Percentiles rank a stretch among this genome's conserved stretches.
Conservation (phyloP, 2,329 filamentous ascomycete species). For the Trichoderma sp. region DNA sequence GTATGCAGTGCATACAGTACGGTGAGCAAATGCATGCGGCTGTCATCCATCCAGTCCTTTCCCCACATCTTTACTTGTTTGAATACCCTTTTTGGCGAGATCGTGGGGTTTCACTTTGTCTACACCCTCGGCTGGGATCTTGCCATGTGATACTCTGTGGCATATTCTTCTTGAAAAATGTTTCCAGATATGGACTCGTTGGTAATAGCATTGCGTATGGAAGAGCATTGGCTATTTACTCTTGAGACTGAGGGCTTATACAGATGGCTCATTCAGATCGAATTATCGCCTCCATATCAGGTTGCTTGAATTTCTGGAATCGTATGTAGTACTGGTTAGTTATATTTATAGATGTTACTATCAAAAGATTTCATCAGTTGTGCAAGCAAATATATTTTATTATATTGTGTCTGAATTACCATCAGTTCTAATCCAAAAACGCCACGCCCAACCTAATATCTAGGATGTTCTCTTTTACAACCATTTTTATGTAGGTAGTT, state of each 20-base stretch:
- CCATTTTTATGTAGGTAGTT: not conserved
- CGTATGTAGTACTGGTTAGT: not conserved
- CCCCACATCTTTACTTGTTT: not conserved
- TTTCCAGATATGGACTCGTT: not conserved
- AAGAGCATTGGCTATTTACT: not conserved
- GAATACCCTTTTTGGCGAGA: slow-evolving; percentile 6
- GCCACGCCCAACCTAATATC: slow-evolving; percentile 21
- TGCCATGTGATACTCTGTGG: not conserved
- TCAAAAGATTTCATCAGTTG: not conserved
- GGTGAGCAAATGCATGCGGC: slow-evolving; percentile 3
- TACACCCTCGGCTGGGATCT: not conserved
- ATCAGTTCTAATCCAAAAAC: slow-evolving; percentile 21
- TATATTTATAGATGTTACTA: not conserved
- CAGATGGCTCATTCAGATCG: no score
- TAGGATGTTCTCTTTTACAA: not conserved
- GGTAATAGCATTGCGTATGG: not conserved
- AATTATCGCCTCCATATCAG: no score
- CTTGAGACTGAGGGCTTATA: no score
- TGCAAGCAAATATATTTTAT: not conserved
- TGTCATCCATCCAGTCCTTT: slow-evolving; percentile 17
- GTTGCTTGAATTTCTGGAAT: no score
- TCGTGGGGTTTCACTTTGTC: not conserved
- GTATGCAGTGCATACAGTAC: not conserved
- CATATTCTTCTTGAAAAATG: not conserved
- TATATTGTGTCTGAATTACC: not conserved